A percentile compares a stretch with the other conserved stretches of the same genome.
Evolutionary conservation across 257 asterid species (phyloP).

Genomic region (Ajuga chamaepitys): DNA sequence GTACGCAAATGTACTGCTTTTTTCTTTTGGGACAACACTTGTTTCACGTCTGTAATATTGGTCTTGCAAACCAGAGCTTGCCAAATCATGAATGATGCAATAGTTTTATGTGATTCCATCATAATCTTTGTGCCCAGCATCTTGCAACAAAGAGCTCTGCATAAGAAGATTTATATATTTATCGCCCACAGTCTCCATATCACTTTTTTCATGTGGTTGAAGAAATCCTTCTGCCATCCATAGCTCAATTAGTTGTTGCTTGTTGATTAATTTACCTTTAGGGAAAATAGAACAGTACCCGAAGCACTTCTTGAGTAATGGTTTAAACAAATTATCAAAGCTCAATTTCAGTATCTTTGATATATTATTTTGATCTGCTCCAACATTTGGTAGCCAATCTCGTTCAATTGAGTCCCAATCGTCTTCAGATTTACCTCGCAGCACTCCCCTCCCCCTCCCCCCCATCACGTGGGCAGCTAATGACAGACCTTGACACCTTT

Average conservation of each 20-base stretch:
- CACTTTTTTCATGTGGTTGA: not conserved
- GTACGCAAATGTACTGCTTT: conserved; percentile 9
- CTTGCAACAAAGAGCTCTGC: not conserved
- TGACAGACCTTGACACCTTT: conserved; percentile 31
- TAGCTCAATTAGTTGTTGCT: not conserved
- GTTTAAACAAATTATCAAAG: conserved; percentile 16
- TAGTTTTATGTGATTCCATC: too few species aligned
- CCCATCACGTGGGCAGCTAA: conserved; percentile 25
- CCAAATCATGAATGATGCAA: conserved; percentile 29
- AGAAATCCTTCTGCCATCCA: not conserved
- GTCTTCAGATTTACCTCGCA: not conserved
- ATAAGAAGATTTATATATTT: not conserved
- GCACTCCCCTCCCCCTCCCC: too few species aligned
- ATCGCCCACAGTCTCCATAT: not conserved
- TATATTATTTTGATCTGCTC: not conserved
- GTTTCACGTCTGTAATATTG: not conserved
- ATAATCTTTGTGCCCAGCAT: not conserved
- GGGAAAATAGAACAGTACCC: conserved; percentile 25
- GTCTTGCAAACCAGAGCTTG: not conserved
- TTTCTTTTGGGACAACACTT: not conserved
- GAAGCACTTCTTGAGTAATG: conserved; percentile 24
- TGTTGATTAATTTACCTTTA: not conserved
- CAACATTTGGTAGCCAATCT: not conserved
- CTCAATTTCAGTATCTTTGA: conserved; percentile 16
- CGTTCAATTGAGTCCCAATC: conserved; percentile 11